Evolutionary conservation across 768 basidiomycete genomes (phyloP).

Genomic region (Gloeopeniophorella convolvens): DNA sequence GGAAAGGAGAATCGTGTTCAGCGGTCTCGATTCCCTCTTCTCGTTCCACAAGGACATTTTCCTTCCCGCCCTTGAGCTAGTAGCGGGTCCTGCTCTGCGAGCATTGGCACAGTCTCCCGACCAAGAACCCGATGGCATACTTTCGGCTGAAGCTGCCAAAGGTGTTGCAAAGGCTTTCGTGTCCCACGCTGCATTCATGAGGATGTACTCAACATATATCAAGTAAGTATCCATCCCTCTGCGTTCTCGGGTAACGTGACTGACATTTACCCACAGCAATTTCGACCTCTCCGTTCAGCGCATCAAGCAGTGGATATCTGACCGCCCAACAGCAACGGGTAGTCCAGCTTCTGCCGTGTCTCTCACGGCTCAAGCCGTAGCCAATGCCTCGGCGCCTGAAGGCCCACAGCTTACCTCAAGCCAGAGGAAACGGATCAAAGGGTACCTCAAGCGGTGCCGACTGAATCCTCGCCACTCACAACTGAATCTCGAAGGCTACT

Average conservation of each 20-base stretch:
- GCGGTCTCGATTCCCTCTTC: constrained; percentile 81
- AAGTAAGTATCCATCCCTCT: no score
- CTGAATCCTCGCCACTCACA: constrained; percentile 88
- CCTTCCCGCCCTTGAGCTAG: constrained; percentile 81
- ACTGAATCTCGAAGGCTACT: constrained; percentile 87
- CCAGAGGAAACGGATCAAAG: constrained; percentile 83
- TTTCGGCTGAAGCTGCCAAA: constrained; percentile 69
- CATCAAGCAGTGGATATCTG: constrained; percentile 77
- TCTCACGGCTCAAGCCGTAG: constrained; percentile 39
- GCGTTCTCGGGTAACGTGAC: no score
- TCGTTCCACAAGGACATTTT: constrained; percentile 93
- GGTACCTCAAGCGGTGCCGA: constrained; percentile 86
- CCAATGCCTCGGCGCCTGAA: constrained; percentile 39
- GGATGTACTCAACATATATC: constrained; percentile 97
- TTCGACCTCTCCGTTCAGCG: constrained; percentile 91
- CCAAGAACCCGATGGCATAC: constrained; percentile 62
- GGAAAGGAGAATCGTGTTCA: constrained; percentile 90
- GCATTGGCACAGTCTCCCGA: constrained; percentile 38
- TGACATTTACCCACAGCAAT: constrained; percentile 46
- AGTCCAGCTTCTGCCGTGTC: constrained; percentile 44
- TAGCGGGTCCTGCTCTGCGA: constrained; percentile 62
- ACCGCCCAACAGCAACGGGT: constrained; percentile 37
- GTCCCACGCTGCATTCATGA: constrained; percentile 96
- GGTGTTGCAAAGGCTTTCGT: constrained; percentile 85
- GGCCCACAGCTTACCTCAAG: constrained; percentile 60